Conservation (phyloP, 306 rosid species). For the Sechiopsis laciniata region DNA sequence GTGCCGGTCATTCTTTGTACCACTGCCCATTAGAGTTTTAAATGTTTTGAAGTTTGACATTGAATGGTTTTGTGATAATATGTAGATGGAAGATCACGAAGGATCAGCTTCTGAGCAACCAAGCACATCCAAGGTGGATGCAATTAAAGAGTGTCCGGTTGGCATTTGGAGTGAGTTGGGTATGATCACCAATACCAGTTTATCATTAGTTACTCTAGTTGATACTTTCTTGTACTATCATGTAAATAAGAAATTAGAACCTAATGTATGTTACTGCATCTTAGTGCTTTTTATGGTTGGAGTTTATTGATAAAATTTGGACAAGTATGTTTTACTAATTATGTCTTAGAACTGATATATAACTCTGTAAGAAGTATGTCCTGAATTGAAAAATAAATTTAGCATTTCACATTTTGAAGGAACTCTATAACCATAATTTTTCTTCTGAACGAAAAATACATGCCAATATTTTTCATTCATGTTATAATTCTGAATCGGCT, state of each 20-base stretch:
- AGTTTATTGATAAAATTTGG: conserved; percentile 1
- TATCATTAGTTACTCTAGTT: conserved; percentile 20
- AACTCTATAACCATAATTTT: conserved; percentile 3
- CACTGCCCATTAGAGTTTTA: conserved; percentile 4
- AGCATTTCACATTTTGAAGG: conserved; percentile 12
- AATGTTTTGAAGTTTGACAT: conserved; percentile 24
- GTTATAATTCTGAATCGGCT: neutral
- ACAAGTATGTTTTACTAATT: neutral
- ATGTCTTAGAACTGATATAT: neutral
- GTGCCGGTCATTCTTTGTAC: neutral
- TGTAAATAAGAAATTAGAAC: neutral
- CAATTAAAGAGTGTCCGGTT: conserved; percentile 19
- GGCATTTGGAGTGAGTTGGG: conserved; percentile 35
- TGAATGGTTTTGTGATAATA: conserved; percentile 23
- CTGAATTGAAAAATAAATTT: neutral
- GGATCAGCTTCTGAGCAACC: conserved; percentile 28
- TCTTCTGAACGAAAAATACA: neutral
- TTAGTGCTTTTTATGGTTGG: neutral
- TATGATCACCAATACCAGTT: conserved; percentile 22
- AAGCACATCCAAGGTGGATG: conserved; percentile 26
- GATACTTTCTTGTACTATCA: conserved; percentile 12
- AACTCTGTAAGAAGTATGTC: neutral
- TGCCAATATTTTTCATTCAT: conserved; percentile 12
- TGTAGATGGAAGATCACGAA: conserved; percentile 46
- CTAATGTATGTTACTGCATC: neutral